phyloP scores from a whole-genome alignment of 306 rosid species.

The Datisca glomerata region DNA sequence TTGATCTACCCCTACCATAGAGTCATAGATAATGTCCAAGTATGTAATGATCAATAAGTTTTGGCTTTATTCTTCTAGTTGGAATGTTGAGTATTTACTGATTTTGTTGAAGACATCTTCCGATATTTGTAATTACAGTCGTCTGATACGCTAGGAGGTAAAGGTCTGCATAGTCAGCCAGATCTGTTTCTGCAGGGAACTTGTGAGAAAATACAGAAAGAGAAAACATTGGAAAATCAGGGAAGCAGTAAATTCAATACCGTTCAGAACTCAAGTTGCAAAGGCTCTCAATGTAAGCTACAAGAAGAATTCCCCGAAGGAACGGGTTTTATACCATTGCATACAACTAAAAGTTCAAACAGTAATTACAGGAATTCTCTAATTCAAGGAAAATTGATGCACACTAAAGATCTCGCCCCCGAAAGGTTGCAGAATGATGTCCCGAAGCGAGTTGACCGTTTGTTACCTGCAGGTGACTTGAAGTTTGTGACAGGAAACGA shows the following conservation, averaged over 20 bases:
- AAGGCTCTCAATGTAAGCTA: conserved; percentile 8
- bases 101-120: too few relatives aligned
- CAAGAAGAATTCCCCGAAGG: too few relatives aligned
- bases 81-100: too few relatives aligned
- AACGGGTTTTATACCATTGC: conserved; percentile 7
- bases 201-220: conserved; percentile 1
- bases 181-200: neutral
- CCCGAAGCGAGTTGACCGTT: conserved; percentile 12
- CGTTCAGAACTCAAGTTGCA: conserved; percentile 9
- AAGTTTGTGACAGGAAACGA: conserved; percentile 8
- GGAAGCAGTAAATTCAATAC: conserved; percentile 12
- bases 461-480: neutral
- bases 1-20: too few relatives aligned
- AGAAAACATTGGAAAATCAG: conserved; percentile 13
- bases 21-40: too few relatives aligned
- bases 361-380: conserved; percentile 5
- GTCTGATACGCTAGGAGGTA: conserved; percentile 2
- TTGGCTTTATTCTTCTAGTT: too few relatives aligned
- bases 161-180: conserved; percentile 1
- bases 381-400: conserved; percentile 4
- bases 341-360: conserved; percentile 8
- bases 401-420: conserved; percentile 4
- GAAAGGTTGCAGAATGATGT: conserved; percentile 10
- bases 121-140: conserved; percentile 26
- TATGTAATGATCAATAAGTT: too few relatives aligned